Percentiles rank a stretch among this genome's conserved stretches.
These are phyloP conservation scores for Micractinium sp. DNA, from an alignment of 139 green algal species.

Conservation along the genomic window DNA sequence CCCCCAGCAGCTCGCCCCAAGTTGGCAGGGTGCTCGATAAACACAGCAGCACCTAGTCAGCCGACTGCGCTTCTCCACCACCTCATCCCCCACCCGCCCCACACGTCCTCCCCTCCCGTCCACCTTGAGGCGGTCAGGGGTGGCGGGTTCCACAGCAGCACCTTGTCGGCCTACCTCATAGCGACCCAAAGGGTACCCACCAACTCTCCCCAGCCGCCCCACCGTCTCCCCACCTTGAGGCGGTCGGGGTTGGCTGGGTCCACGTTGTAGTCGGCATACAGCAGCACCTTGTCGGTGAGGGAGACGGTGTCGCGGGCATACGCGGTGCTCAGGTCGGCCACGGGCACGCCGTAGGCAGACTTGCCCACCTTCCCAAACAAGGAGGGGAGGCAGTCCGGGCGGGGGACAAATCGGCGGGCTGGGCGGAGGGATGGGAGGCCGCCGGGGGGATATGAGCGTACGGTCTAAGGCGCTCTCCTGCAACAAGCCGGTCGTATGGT, in stretches of 20 bases:
- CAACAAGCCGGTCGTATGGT: no score
- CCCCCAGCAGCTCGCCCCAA: no score
- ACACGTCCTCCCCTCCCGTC: background rate
- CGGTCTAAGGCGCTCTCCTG: no score
- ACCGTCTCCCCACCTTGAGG: background rate
- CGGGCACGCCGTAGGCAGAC: slow-evolving; percentile 17
- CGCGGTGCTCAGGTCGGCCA: background rate
- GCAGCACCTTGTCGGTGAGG: slow-evolving; percentile 3
- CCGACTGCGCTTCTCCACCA: no score
- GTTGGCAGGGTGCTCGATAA: no score
- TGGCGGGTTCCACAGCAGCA: background rate
- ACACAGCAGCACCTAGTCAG: no score
- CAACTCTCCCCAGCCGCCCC: background rate
- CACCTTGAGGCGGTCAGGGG: background rate
- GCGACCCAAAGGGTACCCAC: no score
- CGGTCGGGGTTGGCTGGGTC: slow-evolving; percentile 12
- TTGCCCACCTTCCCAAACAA: slow-evolving; percentile 10
- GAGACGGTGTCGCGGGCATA: slow-evolving; percentile 14
- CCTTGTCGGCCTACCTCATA: background rate
- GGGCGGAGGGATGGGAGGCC: background rate
- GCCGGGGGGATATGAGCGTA: no score
- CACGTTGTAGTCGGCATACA: background rate
- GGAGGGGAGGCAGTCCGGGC: background rate
- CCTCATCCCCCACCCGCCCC: no score
- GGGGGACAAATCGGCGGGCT: background rate